phyloP scores from a whole-genome alignment of 2,329 filamentous ascomycete genomes.

The Sarocladium brachiariae region DNA sequence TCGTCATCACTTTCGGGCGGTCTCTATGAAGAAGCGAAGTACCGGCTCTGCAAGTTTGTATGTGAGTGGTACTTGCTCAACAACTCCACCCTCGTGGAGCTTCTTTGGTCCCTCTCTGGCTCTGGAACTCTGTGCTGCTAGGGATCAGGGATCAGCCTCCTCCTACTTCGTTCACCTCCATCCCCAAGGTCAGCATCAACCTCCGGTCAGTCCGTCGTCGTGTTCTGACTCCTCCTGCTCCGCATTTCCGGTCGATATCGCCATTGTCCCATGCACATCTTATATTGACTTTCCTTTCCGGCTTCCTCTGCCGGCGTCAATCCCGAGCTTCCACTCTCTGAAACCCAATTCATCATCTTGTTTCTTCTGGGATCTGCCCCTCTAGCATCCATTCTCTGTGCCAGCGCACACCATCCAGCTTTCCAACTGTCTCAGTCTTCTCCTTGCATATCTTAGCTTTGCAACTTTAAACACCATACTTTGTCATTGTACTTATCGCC shows the following conservation, averaged over 20 bases:
- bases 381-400: not conserved
- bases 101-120: too few relatives aligned
- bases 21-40: not conserved
- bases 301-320: too few relatives aligned
- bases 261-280: too few relatives aligned
- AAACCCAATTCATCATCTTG: not conserved
- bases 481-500: slow-evolving; percentile 5
- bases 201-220: not conserved
- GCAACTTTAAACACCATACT: not conserved
- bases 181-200: not conserved
- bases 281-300: too few relatives aligned
- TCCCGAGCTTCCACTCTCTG: too few relatives aligned
- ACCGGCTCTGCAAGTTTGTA: not conserved
- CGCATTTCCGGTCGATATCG: not conserved
- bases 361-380: not conserved
- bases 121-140: too few relatives aligned
- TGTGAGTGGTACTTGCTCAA: not conserved
- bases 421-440: slow-evolving; percentile 10
- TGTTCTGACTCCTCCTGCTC: not conserved
- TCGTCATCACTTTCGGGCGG: slow-evolving; percentile 6
- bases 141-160: slow-evolving; percentile 2
- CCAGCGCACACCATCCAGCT: too few relatives aligned
- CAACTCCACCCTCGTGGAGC: too few relatives aligned
- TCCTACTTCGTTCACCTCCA: not conserved
- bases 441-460: slow-evolving; percentile 10